phyloP scores from a whole-genome alignment of 1,139 yeast species.

The Magnusiomyces paraingens region DNA sequence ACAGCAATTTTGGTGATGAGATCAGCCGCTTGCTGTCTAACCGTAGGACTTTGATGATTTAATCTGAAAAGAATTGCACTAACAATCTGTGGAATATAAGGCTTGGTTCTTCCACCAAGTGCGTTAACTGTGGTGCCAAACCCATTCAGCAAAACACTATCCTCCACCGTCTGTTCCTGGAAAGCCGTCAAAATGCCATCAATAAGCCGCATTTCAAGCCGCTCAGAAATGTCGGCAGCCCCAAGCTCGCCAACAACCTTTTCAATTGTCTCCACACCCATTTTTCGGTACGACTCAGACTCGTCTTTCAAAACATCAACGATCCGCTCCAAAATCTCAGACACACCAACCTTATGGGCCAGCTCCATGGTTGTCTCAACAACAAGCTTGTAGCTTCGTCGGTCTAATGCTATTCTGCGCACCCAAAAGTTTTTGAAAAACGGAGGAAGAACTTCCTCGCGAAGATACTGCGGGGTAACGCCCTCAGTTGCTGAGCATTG shows the following conservation, averaged over 20 bases:
- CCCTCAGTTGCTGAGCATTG: conserved; percentile 51
- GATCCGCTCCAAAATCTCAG: conserved; percentile 52
- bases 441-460: conserved; percentile 49
- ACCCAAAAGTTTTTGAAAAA: conserved; percentile 73
- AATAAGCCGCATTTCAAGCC: conserved; percentile 60
- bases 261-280: conserved; percentile 70
- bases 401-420: conserved; percentile 45
- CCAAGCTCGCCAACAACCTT: conserved; percentile 43
- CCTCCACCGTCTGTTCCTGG: conserved; percentile 64
- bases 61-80: conserved; percentile 69
- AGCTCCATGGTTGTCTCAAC: conserved; percentile 66
- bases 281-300: conserved; percentile 67
- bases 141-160: conserved; percentile 51
- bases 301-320: conserved; percentile 67
- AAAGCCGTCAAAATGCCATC: conserved; percentile 83
- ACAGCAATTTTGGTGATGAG: conserved; percentile 62
- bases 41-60: conserved; percentile 64
- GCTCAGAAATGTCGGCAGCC: conserved; percentile 46
- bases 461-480: conserved; percentile 42
- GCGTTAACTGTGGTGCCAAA: conserved; percentile 63
- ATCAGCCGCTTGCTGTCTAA: conserved; percentile 84
- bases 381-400: conserved; percentile 51
- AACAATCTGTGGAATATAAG: conserved; percentile 68
- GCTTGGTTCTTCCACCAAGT: conserved; percentile 61
- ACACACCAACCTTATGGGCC: conserved; percentile 61